These are phyloP conservation scores for Sophora flavescens DNA, from an alignment of 306 rosid species.

Conservation along the genomic window DNA sequence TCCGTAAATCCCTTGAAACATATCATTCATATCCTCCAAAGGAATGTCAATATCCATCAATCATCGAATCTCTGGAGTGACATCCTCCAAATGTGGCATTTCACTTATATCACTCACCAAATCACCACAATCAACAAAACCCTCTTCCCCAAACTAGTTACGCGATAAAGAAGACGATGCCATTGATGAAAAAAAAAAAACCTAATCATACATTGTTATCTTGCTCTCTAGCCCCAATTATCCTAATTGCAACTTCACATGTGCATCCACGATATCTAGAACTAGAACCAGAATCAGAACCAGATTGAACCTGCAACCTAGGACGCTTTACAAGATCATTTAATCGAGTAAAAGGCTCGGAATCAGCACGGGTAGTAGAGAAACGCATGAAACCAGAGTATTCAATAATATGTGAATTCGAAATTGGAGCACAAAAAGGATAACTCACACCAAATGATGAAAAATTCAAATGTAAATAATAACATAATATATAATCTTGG, in stretches of 20 bases:
- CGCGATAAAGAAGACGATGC: no score
- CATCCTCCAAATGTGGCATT: slow-evolving; percentile 10
- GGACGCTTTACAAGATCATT: slow-evolving; percentile 50
- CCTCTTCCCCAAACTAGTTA: no score
- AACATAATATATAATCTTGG: no score
- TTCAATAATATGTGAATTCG: slow-evolving; percentile 64
- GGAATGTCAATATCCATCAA: no score
- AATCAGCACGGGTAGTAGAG: slow-evolving; percentile 31
- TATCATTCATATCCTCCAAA: slow-evolving; percentile 4
- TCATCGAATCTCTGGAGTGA: not conserved
- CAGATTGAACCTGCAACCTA: slow-evolving; percentile 31
- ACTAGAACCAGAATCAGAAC: slow-evolving; percentile 24
- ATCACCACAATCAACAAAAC: no score
- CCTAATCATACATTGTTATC: not conserved
- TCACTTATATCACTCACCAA: no score
- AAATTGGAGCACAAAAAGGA: slow-evolving; percentile 64
- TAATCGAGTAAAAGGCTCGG: slow-evolving; percentile 27
- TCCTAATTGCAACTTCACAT: slow-evolving; percentile 72
- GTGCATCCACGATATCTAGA: no score
- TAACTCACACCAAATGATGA: slow-evolving; percentile 56
- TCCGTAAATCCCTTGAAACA: no score
- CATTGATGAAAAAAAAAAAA: no score
- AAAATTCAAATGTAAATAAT: no score
- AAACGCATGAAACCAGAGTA: slow-evolving; percentile 62
- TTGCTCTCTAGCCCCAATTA: no score